Evolutionary conservation across 805 yeast genomes (phyloP).

Genomic region (Nakazawaea holstii): DNA sequence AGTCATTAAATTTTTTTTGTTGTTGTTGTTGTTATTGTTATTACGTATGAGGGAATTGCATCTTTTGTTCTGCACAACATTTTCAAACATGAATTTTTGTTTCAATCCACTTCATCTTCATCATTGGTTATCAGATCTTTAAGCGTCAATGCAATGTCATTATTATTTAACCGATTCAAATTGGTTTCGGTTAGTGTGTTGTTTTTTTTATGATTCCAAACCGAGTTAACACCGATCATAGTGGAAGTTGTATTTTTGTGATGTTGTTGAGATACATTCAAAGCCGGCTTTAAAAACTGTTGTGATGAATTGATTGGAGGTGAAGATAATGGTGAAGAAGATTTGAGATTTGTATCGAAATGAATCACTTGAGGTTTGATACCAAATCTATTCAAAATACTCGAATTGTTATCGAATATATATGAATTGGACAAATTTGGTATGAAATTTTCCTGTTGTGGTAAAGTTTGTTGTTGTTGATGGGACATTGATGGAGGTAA

Average conservation of each 20-base stretch:
- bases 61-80: too few relatives aligned
- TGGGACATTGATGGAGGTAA: slow-evolving; percentile 1
- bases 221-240: not conserved
- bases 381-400: slow-evolving; percentile 4
- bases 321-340: not conserved
- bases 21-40: too few relatives aligned
- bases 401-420: slow-evolving; percentile 5
- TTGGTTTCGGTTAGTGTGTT: slow-evolving; percentile 4
- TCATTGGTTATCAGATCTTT: too few relatives aligned
- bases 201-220: not conserved
- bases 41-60: too few relatives aligned
- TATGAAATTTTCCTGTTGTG: slow-evolving; percentile 1
- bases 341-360: not conserved
- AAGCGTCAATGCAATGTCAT: not conserved
- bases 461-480: not conserved
- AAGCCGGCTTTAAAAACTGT: not conserved
- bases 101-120: too few relatives aligned
- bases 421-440: slow-evolving; percentile 2
- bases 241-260: not conserved
- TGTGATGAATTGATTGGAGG: not conserved
- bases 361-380: slow-evolving; percentile 8
- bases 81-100: too few relatives aligned
- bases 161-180: slow-evolving; percentile 1
- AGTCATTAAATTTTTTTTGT: too few relatives aligned
- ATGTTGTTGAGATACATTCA: not conserved